Evolutionary conservation across 768 basidiomycete species (phyloP).

Genomic region (Pleurotus ostreatus): DNA sequence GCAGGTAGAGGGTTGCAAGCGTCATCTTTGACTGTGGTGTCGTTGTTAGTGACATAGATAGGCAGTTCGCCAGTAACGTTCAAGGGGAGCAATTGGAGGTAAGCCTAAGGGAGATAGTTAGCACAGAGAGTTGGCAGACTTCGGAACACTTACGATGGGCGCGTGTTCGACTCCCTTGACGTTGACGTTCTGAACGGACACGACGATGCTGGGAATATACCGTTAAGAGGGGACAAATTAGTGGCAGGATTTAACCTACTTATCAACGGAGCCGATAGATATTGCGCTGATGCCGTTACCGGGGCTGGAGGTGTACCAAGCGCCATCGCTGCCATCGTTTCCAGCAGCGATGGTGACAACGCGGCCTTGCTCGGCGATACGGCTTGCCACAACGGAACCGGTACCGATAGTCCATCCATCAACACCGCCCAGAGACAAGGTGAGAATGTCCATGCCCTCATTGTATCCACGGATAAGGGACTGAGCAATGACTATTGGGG

Average conservation of each 20-base stretch:
- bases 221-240: background rate
- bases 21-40: conserved; percentile 48
- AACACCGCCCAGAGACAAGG: conserved; percentile 57
- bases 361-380: conserved; percentile 52
- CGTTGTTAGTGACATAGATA: conserved; percentile 54
- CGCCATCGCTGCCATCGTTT: conserved; percentile 48
- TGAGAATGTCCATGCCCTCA: conserved; percentile 60
- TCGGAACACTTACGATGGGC: conserved; percentile 30
- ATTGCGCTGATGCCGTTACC: conserved; percentile 52
- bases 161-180: conserved; percentile 43
- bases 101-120: conserved; percentile 16
- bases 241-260: conserved; percentile 26
- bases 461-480: conserved; percentile 45
- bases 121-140: background rate
- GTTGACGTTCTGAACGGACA: conserved; percentile 53
- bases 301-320: conserved; percentile 57
- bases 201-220: conserved; percentile 35
- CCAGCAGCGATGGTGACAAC: conserved; percentile 65
- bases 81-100: conserved; percentile 50
- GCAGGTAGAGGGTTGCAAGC: conserved; percentile 57
- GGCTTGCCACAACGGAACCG: conserved; percentile 50
- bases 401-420: conserved; percentile 63
- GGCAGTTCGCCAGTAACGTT: conserved; percentile 40
- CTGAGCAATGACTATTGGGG: conserved; percentile 32
- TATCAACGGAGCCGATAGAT: conserved; percentile 50